Base-by-base conservation (phyloP, 441 rosid genomes). In the Pelargonium australe region DNA sequence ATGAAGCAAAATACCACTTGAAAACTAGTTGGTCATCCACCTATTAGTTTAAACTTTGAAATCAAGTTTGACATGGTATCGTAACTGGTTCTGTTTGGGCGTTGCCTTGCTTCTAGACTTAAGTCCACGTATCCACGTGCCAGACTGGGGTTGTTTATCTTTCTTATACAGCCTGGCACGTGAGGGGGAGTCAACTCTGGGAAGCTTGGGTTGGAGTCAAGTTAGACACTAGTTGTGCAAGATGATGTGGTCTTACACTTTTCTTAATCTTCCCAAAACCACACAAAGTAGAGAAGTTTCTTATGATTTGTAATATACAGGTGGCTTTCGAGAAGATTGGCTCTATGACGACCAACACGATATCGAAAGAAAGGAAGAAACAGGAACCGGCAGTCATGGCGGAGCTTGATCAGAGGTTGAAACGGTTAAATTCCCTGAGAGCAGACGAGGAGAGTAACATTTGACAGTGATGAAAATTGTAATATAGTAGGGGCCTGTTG, bases 371-470 rank as follows among this genome's bases (percentile, higher is more conserved):
- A 78, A 84, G 99, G 85, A 95, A 95, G 79, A 95, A 89, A 78
- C 98, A 95, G 76, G 98, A 95, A 78, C 90, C 97, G 2, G 98
- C 96, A 19, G 99, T 95, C 60, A 83, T 89, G 96, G 96, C 96
- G 23, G 99, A 95, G 82, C 90, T 90, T 31, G 97, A 92, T 75
- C 91, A 89, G 83, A 85, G 99, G 83, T 77, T 89, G 68, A 81
- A 95, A 81, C 79, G 97, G 73, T 83, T 92, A 65, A 87, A 90
- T 82, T 84, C 97, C 12, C 75, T 84, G 20, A 86, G 79, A 75
- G 69, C 70, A 77, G 86, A 68, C 70, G 84, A 55, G 8, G 78
- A 80, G 82, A 84, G 55, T 80, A 78, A 66, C 72, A 67, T 65
- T 63, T 28, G 7, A 5, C 1, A 14, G n/a, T 11, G 28, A 25